Percentiles rank a stretch among this genome's conserved stretches.
Conservation (phyloP, 768 basidiomycete genomes). For the Pleurotus sapidus region DNA sequence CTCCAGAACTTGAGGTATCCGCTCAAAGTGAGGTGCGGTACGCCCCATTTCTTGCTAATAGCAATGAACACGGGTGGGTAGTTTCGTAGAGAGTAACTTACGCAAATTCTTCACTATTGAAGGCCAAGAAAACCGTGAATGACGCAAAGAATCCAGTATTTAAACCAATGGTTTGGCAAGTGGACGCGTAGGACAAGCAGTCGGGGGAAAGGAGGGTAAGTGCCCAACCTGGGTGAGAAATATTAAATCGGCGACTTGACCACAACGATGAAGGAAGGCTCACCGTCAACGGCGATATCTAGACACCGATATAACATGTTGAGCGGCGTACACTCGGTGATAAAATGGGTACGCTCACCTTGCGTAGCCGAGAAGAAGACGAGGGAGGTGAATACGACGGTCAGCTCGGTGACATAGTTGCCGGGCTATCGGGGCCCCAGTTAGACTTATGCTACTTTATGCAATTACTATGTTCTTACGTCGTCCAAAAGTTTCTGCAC, state of each 20-base stretch:
- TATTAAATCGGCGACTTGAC: not conserved
- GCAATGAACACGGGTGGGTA: not conserved
- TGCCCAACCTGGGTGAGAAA: constrained; percentile 58
- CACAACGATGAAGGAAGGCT: constrained; percentile 13
- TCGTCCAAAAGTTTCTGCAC: constrained; percentile 76
- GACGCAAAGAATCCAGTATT: constrained; percentile 95
- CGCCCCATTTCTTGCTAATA: constrained; percentile 68
- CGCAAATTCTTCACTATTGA: constrained; percentile 94
- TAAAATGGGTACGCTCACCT: constrained; percentile 46
- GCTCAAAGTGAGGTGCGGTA: constrained; percentile 67
- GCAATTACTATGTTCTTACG: constrained; percentile 38
- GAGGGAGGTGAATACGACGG: constrained; percentile 81
- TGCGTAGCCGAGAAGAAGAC: constrained; percentile 97
- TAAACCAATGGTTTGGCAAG: constrained; percentile 96
- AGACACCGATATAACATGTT: constrained; percentile 16
- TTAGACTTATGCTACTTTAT: constrained; percentile 10
- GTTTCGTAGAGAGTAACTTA: constrained; percentile 28
- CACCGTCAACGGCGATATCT: constrained; percentile 99
- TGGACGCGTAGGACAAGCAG: constrained; percentile 94
- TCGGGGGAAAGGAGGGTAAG: constrained; percentile 86
- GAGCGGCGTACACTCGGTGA: not conserved
- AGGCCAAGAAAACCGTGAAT: constrained; percentile 95
- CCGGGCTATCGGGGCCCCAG: constrained; percentile 57
- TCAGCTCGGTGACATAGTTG: constrained; percentile 74
- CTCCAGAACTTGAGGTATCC: constrained; percentile 89